A percentile compares a stretch with the other conserved stretches of the same genome.
These are phyloP conservation scores for Cordyceps tenuipes DNA, from an alignment of 2,329 filamentous ascomycete species.

Conservation along the genomic window DNA sequence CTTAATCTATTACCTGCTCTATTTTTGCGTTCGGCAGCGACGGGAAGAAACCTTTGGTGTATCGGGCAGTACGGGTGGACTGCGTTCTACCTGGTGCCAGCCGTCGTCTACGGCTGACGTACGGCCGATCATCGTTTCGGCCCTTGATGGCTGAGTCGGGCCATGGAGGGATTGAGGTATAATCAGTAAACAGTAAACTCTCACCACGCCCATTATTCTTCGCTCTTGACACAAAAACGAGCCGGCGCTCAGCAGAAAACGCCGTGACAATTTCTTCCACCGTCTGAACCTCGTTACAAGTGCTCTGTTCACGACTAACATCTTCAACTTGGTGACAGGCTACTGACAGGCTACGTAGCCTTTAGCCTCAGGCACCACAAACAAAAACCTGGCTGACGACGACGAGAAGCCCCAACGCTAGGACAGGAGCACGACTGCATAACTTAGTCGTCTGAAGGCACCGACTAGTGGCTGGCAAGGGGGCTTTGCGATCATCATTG, in stretches of 20 bases:
- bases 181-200: background rate
- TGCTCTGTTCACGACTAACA: background rate
- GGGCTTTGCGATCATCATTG: background rate
- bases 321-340: background rate
- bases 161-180: background rate
- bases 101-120: background rate
- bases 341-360: background rate
- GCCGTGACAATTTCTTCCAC: background rate
- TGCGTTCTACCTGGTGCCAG: background rate
- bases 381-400: background rate
- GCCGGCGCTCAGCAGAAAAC: background rate
- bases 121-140: background rate
- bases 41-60: background rate
- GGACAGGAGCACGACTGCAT: background rate
- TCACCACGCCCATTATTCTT: background rate
- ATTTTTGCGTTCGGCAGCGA: conserved; percentile 1
- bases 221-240: background rate
- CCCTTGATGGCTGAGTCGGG: background rate
- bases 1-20: background rate
- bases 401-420: background rate
- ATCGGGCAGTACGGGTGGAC: background rate
- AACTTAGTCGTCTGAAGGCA: conserved; percentile 5
- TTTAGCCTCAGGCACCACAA: conserved; percentile 7
- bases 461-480: conserved; percentile 3
- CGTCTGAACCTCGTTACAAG: background rate